Evolutionary conservation across 2,329 filamentous ascomycete species (phyloP), one percentile per base, ranked within the genome.

Genomic region (Ophiosphaerella herpotricha): DNA sequence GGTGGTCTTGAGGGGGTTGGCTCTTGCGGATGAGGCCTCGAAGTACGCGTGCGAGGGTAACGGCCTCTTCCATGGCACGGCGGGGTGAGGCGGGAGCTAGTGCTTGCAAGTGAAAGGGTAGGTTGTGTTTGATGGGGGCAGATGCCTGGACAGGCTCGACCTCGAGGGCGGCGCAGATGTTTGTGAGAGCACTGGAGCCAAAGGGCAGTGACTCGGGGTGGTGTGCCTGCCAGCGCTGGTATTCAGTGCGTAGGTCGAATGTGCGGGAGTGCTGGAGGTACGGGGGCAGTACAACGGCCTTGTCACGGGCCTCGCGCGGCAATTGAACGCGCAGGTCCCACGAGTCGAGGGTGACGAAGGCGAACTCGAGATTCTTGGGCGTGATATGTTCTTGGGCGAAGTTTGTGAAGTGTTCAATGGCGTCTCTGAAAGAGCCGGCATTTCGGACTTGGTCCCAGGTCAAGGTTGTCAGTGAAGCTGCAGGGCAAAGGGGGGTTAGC

Each of bases 371-470:
- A 73, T 96, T 94, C 76, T 96, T 92, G 60, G 86, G 87, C 46
- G 90, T 85, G 64, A 99, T 80, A 73, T 97, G 90, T 77, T 99
- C 93, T 65, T 88, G 88, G 70, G 91, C 91, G 75, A 97, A 99
- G 57, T 87, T 82, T 76, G 96, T 92, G 78, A 99, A 97, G 65
- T 91, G 90, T 77, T 89, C 90, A 78, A 99, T 89, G 63, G 94
- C 94, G 78, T 97, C 94, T 67, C 93, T 88, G 85, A 97, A 99
- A 63, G 91, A 93, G 63, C 94, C 94, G 73, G 94, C 93, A 75
- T 93, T 95, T 74, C 93, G 89, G 73, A 99, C 94, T 79, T 99
- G 93, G 76, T 99, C 94, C 94, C 94, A 99, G 46, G 94, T 97
- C 67, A 99, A 81, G 61, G 94, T 99, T 39, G 94, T 99, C 74